Percentiles rank a stretch among this genome's conserved stretches.
Conservation (phyloP, 2,329 filamentous ascomycete genomes). For the Teratosphaeria pseudoeucalypti region DNA sequence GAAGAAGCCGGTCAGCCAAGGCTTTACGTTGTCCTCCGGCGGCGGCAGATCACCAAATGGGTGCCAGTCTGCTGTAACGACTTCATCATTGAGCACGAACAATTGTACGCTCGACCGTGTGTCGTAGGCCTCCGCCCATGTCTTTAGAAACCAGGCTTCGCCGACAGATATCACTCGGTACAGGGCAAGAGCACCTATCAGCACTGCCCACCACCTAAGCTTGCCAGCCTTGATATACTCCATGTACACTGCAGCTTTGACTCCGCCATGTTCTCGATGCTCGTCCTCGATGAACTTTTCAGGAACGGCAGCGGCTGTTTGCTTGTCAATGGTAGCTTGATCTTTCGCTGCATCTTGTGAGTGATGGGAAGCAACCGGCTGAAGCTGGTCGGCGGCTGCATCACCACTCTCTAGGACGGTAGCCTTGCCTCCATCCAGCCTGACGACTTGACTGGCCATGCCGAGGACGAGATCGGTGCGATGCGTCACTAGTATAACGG, state of each 20-base stretch:
- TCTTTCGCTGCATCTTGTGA: constrained; percentile 8
- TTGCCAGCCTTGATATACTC: constrained; percentile 75
- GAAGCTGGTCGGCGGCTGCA: constrained; percentile 6
- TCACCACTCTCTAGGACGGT: constrained; percentile 15
- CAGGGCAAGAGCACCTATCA: constrained; percentile 52
- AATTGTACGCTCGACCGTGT: constrained; percentile 6
- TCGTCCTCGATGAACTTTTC: constrained; percentile 76
- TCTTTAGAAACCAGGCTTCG: constrained; percentile 72
- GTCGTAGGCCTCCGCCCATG: constrained; percentile 71
- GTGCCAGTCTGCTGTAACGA: constrained; percentile 4
- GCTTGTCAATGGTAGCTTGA: constrained; percentile 27
- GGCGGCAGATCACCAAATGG: constrained; percentile 48
- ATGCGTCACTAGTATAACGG: constrained; percentile 53
- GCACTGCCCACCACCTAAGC: constrained; percentile 58
- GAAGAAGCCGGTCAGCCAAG: constrained; percentile 66
- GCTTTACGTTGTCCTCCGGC: constrained; percentile 55
- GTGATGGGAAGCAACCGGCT: not conserved
- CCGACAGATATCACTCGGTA: constrained; percentile 56
- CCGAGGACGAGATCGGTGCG: constrained; percentile 59
- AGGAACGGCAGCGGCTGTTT: constrained; percentile 45
- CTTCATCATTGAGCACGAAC: not conserved
- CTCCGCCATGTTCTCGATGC: constrained; percentile 60
- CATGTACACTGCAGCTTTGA: constrained; percentile 69
- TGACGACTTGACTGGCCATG: constrained; percentile 64
- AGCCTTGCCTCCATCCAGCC: constrained; percentile 54